Evolutionary conservation across 495 filamentous ascomycete species (phyloP), one percentile per base, ranked within the genome.

Genomic region (Jackrogersella multiformis): DNA sequence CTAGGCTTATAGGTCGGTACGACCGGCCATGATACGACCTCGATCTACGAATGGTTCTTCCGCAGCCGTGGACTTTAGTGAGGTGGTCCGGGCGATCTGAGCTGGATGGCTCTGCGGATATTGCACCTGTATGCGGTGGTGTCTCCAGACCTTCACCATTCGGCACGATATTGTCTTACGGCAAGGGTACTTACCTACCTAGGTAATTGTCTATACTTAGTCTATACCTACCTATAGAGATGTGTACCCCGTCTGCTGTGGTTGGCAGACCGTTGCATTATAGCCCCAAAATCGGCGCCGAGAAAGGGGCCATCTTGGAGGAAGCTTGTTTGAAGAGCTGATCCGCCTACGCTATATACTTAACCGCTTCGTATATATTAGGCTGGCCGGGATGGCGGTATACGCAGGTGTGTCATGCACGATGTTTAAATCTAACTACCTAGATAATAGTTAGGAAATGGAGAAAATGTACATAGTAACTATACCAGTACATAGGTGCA

Each of bases 301-400:
- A 62, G 56, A 68, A 63, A 53, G 52, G 46, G 38, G 38, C 30
- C 58, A 42, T 52, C 28, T 58, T 62, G 38, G 46, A 58, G 21
- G 30, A 53, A 54, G 36, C 64, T 56, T 61, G 51, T 21, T 62
- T 52, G 16, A 49, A 44, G 12, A 52, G 36, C 10, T 42, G n/a
- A 23, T 20, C 55, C 20, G 38, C 10, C 18, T 30, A 5, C 35
- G 38, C n/a, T 18, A 4, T 34, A 26, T 26, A 46, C 13, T 3
- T 7, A 30, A 7, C 26, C 26, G 7, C 26, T 7, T 7, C 26
- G 7, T 7, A 30, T 30, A 7, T 30, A 3, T 7, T 30, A n/a
- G n/a, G n/a, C n/a, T n/a, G n/a, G n/a, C n/a, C n/a, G n/a, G n/a
- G n/a, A n/a, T n/a, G n/a, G n/a, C n/a, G n/a, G n/a, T n/a, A n/a